Percentiles rank a stretch among this genome's conserved stretches.
Conservation (phyloP, 2,329 filamentous ascomycete genomes). For the Fusarium marasasianum region DNA sequence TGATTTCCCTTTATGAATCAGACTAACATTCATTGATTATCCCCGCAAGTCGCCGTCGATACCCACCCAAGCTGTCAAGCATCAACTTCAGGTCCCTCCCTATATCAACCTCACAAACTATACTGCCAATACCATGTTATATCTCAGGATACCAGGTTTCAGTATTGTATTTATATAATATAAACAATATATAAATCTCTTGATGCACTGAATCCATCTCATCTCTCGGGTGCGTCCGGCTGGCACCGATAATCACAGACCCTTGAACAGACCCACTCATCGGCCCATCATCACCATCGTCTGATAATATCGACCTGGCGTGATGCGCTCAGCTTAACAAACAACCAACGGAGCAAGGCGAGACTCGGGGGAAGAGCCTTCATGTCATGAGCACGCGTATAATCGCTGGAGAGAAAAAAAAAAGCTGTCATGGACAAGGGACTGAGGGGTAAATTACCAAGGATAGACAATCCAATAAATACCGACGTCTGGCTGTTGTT, state of each 20-base stretch:
- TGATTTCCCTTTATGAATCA: constrained; percentile 9
- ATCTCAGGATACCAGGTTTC: no score
- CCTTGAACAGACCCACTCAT: constrained; percentile 41
- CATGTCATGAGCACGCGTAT: constrained; percentile 22
- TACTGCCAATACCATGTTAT: background rate
- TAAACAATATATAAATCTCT: background rate
- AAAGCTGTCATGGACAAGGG: constrained; percentile 22
- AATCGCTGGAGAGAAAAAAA: constrained; percentile 5
- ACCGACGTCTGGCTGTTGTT: constrained; percentile 17
- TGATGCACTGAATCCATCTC: background rate
- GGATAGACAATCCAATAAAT: constrained; percentile 38
- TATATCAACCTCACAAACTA: background rate
- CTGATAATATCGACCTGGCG: constrained; percentile 44
- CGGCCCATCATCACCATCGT: constrained; percentile 38
- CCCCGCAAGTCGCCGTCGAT: constrained; percentile 17
- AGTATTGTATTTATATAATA: background rate
- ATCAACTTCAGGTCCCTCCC: background rate
- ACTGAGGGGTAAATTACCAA: constrained; percentile 12
- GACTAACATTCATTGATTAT: background rate
- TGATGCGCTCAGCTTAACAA: constrained; percentile 42
- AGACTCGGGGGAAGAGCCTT: constrained; percentile 36
- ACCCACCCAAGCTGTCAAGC: constrained; percentile 18
- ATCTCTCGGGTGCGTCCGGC: constrained; percentile 40
- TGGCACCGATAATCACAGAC: constrained; percentile 35
- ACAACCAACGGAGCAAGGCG: constrained; percentile 40